Conservation (phyloP, 768 basidiomycete species). For the Mycena metata region DNA sequence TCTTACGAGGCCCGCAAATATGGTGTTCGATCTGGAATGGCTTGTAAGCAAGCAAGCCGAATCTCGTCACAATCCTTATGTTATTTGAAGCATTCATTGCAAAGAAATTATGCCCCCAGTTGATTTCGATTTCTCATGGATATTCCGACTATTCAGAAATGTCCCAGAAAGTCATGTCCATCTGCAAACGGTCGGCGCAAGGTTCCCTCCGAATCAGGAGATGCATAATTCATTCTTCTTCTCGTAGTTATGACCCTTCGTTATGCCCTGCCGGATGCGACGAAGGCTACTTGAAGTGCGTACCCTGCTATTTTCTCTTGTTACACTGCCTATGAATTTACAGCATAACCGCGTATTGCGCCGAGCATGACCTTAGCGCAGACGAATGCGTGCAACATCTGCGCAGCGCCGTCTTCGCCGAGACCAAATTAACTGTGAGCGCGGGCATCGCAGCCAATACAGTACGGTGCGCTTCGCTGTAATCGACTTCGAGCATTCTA, state of each 20-base stretch:
- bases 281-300: slow-evolving; percentile 91
- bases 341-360: slow-evolving; percentile 89
- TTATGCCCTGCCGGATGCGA: slow-evolving; percentile 87
- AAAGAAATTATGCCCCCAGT: slow-evolving; percentile 91
- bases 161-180: slow-evolving; percentile 80
- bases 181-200: slow-evolving; percentile 60
- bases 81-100: slow-evolving; percentile 82
- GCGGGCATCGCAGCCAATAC: slow-evolving; percentile 96
- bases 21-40: slow-evolving; percentile 95
- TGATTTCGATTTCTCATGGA: slow-evolving; percentile 75
- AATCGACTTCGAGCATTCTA: slow-evolving; percentile 34
- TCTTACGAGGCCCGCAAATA: slow-evolving; percentile 93
- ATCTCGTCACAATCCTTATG: background rate
- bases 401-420: slow-evolving; percentile 76
- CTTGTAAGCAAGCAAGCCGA: slow-evolving; percentile 68
- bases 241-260: slow-evolving; percentile 68
- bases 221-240: background rate
- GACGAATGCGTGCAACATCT: slow-evolving; percentile 86
- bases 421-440: slow-evolving; percentile 91
- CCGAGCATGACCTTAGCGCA: slow-evolving; percentile 70
- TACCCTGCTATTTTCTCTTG: slow-evolving; percentile 41
- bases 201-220: background rate
- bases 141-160: slow-evolving; percentile 76
- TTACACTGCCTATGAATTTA: slow-evolving; percentile 4
- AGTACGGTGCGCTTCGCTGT: slow-evolving; percentile 76